phyloP scores from a whole-genome alignment of 2,329 filamentous ascomycete genomes.

The Pyrenophora seminiperda region DNA sequence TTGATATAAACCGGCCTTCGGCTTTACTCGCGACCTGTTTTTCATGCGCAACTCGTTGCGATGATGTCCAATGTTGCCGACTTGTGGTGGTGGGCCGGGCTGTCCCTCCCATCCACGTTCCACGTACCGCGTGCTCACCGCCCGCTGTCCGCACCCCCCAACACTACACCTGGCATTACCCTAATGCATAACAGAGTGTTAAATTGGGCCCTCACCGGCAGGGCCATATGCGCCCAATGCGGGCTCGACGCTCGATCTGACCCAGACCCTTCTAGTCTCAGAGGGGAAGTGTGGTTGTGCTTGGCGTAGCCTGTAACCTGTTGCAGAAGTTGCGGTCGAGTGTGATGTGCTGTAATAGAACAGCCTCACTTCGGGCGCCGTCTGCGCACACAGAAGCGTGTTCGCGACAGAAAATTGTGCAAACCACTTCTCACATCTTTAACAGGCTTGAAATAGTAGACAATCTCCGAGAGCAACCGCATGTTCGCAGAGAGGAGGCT shows the following conservation, averaged over 20 bases:
- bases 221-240: conserved; percentile 21
- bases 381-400: not conserved
- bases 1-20: not conserved
- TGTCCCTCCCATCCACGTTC: conserved; percentile 23
- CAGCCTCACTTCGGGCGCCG: conserved; percentile 19
- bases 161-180: conserved; percentile 12
- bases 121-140: conserved; percentile 17
- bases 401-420: conserved; percentile 6
- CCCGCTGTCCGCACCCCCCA: conserved; percentile 19
- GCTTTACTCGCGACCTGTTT: too few relatives aligned
- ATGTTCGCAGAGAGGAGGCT: conserved; percentile 28
- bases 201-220: conserved; percentile 32
- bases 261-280: conserved; percentile 19
- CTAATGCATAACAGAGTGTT: conserved; percentile 24
- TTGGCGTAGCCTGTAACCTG: conserved; percentile 18
- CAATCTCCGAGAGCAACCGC: conserved; percentile 13
- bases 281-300: conserved; percentile 12
- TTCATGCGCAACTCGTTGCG: not conserved
- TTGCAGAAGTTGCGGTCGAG: conserved; percentile 27
- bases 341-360: conserved; percentile 14
- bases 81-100: conserved; percentile 8
- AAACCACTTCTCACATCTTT: not conserved
- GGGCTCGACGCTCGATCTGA: conserved; percentile 17
- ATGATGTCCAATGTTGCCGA: conserved; percentile 4
- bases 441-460: conserved; percentile 2